Evolutionary conservation across 179 eudicot species (phyloP).

Genomic region (Spinacia oleracea): DNA sequence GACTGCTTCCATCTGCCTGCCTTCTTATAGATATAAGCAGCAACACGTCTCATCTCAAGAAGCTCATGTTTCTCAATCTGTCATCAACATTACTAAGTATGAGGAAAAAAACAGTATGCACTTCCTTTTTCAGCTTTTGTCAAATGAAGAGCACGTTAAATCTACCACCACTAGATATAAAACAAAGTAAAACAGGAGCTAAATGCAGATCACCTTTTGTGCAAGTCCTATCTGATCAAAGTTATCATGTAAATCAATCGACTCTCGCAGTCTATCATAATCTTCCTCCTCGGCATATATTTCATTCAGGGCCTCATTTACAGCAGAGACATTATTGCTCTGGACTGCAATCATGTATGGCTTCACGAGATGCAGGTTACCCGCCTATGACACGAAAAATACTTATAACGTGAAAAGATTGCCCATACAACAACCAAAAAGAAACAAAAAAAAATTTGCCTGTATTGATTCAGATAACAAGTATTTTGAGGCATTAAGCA

Average conservation of each 20-base stretch:
- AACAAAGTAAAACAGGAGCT: neutral
- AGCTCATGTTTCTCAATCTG: slow-evolving; percentile 98
- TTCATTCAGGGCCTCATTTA: slow-evolving; percentile 91
- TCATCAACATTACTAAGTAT: slow-evolving; percentile 16
- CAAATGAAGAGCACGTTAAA: neutral
- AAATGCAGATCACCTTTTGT: slow-evolving; percentile 59
- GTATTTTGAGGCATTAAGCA: neutral
- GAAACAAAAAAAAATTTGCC: neutral
- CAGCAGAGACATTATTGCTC: slow-evolving; percentile 92
- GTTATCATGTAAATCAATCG: slow-evolving; percentile 90
- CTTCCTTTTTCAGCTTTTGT: neutral
- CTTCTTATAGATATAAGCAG: slow-evolving; percentile 90
- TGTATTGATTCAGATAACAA: neutral
- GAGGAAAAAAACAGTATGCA: neutral
- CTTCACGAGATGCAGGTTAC: slow-evolving; percentile 81
- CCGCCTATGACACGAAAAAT: slow-evolving; percentile 57
- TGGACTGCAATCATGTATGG: slow-evolving; percentile 98
- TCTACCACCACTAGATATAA: neutral
- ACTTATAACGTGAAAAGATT: neutral
- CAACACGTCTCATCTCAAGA: slow-evolving; percentile 93
- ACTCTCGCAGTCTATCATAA: slow-evolving; percentile 87
- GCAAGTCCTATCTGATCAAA: slow-evolving; percentile 98
- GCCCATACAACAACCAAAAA: neutral
- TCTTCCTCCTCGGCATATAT: slow-evolving; percentile 96
- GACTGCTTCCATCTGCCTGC: slow-evolving; percentile 98